Percentiles rank a stretch among this genome's conserved stretches.
Evolutionary conservation across 2,329 filamentous ascomycete genomes (phyloP).

Genomic region (Cercospora sojina): DNA sequence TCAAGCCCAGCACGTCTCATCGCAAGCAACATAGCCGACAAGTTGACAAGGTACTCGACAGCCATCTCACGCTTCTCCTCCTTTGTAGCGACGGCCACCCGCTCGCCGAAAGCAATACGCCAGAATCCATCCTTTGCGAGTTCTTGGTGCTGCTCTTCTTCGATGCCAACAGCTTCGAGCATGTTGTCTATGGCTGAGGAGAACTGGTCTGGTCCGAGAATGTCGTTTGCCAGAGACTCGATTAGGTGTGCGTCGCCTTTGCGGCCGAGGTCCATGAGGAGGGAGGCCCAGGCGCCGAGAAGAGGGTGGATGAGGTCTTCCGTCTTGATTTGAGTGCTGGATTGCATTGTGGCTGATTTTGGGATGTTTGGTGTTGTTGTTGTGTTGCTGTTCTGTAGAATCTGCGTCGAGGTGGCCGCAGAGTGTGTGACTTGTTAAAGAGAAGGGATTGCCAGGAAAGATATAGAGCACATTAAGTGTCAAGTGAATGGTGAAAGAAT

Average conservation of each 20-base stretch:
- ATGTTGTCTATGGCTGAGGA: not conserved
- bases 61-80: not conserved
- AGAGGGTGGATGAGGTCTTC: not conserved
- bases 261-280: not conserved
- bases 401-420: not conserved
- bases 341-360: not conserved
- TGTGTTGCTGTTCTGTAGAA: not conserved
- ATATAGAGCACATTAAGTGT: not conserved
- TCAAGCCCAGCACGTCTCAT: not conserved
- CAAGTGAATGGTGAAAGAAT: not conserved
- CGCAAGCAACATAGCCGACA: not conserved
- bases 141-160: not conserved
- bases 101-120: not conserved
- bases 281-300: not conserved
- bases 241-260: slow-evolving; percentile 3
- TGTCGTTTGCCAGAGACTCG: not conserved
- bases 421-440: not conserved
- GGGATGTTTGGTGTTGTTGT: not conserved
- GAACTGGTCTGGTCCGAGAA: not conserved
- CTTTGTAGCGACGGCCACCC: not conserved
- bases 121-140: slow-evolving; percentile 1
- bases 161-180: not conserved
- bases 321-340: not conserved
- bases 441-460: not conserved
- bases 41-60: not conserved